Evolutionary conservation across 2,329 filamentous ascomycete genomes (phyloP).

Genomic region (Stemphylium lycopersici): DNA sequence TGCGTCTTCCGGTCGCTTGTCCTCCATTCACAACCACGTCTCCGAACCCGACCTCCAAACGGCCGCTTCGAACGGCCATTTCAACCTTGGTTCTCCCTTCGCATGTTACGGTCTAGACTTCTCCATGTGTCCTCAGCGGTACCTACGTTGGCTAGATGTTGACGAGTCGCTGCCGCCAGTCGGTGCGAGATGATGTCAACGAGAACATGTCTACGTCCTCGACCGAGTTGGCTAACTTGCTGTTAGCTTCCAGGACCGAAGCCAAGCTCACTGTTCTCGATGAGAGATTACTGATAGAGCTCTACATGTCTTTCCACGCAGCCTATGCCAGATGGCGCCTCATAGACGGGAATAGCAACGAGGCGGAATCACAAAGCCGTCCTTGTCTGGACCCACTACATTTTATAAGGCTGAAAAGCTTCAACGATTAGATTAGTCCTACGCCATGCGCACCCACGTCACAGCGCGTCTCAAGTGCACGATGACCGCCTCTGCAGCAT

Average conservation of each 20-base stretch:
- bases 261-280: too few relatives aligned
- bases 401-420: conserved; percentile 29
- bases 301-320: background rate
- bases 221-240: background rate
- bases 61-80: background rate
- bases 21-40: background rate
- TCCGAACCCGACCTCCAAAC: conserved; percentile 11
- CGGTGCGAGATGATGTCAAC: conserved; percentile 12
- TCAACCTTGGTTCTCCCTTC: background rate
- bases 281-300: background rate
- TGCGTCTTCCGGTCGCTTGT: conserved; percentile 22
- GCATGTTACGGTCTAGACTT: background rate
- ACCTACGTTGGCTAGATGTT: too few relatives aligned
- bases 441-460: conserved; percentile 23
- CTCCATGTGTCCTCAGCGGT: background rate
- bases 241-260: background rate
- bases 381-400: conserved; percentile 15
- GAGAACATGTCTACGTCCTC: background rate
- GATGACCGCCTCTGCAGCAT: background rate
- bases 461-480: conserved; percentile 20
- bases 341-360: conserved; percentile 10
- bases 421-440: conserved; percentile 13
- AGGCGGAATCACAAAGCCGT: conserved; percentile 9
- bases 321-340: conserved; percentile 3
- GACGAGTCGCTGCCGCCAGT: background rate